These are phyloP conservation scores for Periconia digitata DNA, from an alignment of 2,329 filamentous ascomycete genomes.

Conservation along the genomic window DNA sequence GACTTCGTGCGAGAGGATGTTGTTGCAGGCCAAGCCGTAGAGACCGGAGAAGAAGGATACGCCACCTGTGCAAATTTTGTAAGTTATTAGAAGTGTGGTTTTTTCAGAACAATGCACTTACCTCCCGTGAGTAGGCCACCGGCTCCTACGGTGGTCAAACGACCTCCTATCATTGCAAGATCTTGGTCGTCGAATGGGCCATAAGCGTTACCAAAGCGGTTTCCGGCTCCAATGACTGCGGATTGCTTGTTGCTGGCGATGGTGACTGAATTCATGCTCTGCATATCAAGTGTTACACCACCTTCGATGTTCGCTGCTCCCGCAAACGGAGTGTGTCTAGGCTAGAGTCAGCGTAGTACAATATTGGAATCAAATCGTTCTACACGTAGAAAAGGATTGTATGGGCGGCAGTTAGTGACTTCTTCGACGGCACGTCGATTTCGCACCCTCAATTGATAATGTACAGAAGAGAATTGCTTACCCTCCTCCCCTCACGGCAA, in stretches of 20 bases:
- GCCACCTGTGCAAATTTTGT: conserved; percentile 22
- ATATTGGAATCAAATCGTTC: too few relatives aligned
- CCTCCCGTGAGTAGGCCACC: conserved; percentile 27
- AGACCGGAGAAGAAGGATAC: conserved; percentile 30
- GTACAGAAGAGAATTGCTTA: conserved; percentile 4
- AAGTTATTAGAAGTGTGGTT: background rate
- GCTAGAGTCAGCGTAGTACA: background rate
- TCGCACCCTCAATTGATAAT: too few relatives aligned
- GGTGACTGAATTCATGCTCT: conserved; percentile 23
- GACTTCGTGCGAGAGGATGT: conserved; percentile 31
- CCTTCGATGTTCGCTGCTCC: conserved; percentile 29
- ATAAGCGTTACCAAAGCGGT: conserved; percentile 29
- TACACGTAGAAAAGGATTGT: too few relatives aligned
- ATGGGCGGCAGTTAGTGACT: too few relatives aligned
- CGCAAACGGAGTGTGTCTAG: conserved; percentile 22
- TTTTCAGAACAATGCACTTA: conserved; percentile 3
- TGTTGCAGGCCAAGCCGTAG: conserved; percentile 33
- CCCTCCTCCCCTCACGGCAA: conserved; percentile 23
- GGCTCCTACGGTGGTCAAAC: conserved; percentile 22
- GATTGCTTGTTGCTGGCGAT: conserved; percentile 19
- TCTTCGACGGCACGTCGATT: too few relatives aligned
- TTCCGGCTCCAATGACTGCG: conserved; percentile 23
- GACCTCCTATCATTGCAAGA: conserved; percentile 25
- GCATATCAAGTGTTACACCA: conserved; percentile 31
- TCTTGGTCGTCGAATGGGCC: conserved; percentile 19